phyloP scores from a whole-genome alignment of 2,329 filamentous ascomycete genomes.

The Fusarium concolor region DNA sequence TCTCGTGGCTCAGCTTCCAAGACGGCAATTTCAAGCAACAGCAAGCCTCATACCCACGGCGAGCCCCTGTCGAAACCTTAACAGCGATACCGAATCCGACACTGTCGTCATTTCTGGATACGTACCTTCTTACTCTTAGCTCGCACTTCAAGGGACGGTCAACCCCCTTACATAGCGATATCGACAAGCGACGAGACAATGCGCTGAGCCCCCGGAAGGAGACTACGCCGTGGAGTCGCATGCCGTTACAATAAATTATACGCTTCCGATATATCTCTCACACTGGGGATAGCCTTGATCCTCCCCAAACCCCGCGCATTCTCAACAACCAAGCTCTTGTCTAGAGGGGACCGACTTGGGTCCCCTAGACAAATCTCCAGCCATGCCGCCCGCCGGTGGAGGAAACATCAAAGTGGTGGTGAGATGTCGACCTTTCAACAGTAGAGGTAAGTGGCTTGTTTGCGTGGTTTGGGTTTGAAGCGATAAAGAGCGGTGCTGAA shows the following conservation, averaged over 20 bases:
- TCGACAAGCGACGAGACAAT: conserved; percentile 37
- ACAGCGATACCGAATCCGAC: conserved; percentile 27
- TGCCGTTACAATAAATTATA: conserved; percentile 30
- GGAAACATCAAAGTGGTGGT: conserved; percentile 99
- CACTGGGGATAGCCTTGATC: conserved; percentile 20
- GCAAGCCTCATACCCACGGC: not conserved
- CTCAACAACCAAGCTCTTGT: conserved; percentile 37
- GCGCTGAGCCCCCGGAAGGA: conserved; percentile 40
- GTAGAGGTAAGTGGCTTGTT: conserved; percentile 74
- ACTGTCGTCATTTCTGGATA: conserved; percentile 46
- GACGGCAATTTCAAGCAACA: conserved; percentile 21
- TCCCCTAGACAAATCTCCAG: conserved; percentile 50
- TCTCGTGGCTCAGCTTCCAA: conserved; percentile 21
- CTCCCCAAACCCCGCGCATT: conserved; percentile 45
- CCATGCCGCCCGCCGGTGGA: conserved; percentile 71
- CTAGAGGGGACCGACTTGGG: conserved; percentile 52
- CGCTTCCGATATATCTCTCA: conserved; percentile 13
- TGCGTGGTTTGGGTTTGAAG: not conserved
- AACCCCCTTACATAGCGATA: conserved; percentile 29
- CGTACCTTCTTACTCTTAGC: conserved; percentile 12
- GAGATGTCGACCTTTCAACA: conserved; percentile 94
- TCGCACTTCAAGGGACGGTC: conserved; percentile 32
- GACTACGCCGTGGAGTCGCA: conserved; percentile 32
- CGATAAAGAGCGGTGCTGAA: conserved; percentile 34
- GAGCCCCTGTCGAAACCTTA: conserved; percentile 11